phyloP scores from a whole-genome alignment of 192 early-diverging fungal species.

The Linnemannia zychae region DNA sequence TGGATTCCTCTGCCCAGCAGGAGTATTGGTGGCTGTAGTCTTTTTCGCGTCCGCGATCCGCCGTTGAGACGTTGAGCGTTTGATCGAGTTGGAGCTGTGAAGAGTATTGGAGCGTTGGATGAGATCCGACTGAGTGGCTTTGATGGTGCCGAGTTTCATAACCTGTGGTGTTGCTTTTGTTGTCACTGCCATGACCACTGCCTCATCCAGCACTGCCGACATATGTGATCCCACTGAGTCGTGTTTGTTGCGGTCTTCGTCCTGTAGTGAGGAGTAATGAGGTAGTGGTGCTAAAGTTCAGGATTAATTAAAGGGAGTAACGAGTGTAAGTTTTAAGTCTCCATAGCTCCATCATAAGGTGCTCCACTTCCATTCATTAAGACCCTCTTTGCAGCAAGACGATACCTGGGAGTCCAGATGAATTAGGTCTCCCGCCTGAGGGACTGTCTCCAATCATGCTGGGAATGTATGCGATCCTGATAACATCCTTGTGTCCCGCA shows the following conservation, averaged over 20 bases:
- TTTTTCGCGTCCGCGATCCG: slow-evolving; percentile 16
- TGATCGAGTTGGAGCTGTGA: slow-evolving; percentile 51
- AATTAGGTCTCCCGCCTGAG: slow-evolving; percentile 11
- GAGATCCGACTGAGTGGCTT: slow-evolving; percentile 39
- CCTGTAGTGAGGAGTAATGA: slow-evolving; percentile 18
- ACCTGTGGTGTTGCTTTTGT: slow-evolving; percentile 50
- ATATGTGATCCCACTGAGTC: slow-evolving; percentile 28
- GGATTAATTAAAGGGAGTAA: neutral
- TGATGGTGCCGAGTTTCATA: slow-evolving; percentile 48
- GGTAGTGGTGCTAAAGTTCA: slow-evolving; percentile 14
- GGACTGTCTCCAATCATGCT: slow-evolving; percentile 51
- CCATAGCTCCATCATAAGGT: neutral
- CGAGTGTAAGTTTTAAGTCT: neutral
- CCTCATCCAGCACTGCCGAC: slow-evolving; percentile 39
- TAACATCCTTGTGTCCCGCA: slow-evolving; percentile 45
- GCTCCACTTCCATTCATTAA: neutral
- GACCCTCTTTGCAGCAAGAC: neutral
- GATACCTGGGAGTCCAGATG: slow-evolving; percentile 22
- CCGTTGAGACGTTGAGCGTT: slow-evolving; percentile 44
- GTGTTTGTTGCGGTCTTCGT: slow-evolving; percentile 35
- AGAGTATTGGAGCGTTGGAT: slow-evolving; percentile 52
- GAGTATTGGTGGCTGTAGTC: neutral
- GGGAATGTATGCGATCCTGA: slow-evolving; percentile 53
- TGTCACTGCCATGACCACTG: slow-evolving; percentile 54
- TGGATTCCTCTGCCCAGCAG: neutral